Percentiles rank a stretch among this genome's conserved stretches.
These are phyloP conservation scores for Tremella fuciformis DNA, from an alignment of 768 basidiomycete genomes.

Conservation along the genomic window DNA sequence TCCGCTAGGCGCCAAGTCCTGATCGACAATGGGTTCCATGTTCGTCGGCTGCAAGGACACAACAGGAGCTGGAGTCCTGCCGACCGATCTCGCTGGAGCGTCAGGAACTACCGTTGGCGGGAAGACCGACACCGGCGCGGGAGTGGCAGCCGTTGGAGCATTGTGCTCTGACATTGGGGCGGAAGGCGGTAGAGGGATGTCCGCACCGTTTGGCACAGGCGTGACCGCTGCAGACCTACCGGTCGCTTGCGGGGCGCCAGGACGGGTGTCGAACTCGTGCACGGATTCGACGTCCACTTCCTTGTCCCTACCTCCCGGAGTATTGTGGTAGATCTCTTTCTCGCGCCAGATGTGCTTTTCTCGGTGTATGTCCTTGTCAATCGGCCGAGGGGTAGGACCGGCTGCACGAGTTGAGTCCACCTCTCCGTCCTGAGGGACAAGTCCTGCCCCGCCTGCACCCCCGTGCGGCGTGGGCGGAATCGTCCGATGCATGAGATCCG, in stretches of 20 bases:
- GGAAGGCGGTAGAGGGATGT: neutral
- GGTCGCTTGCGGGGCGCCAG: constrained; percentile 10
- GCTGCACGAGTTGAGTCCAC: constrained; percentile 11
- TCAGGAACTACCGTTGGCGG: neutral
- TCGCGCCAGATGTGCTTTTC: constrained; percentile 43
- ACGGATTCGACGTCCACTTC: constrained; percentile 26
- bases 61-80: no score
- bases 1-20: neutral
- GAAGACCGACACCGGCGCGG: constrained; percentile 7
- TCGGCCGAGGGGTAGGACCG: constrained; percentile 15
- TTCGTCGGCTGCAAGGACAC: no score
- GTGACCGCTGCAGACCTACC: constrained; percentile 4
- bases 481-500: constrained; percentile 40
- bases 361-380: constrained; percentile 31
- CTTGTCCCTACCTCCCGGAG: constrained; percentile 28
- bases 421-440: constrained; percentile 3
- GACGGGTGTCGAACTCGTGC: constrained; percentile 24
- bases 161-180: constrained; percentile 9
- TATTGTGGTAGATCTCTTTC: constrained; percentile 37
- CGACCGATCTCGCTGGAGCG: constrained; percentile 1
- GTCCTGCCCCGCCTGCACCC: neutral
- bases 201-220: neutral
- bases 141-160: constrained; percentile 14
- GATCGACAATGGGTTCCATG: no score
- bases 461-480: constrained; percentile 7